phyloP scores from a whole-genome alignment of 192 early-diverging fungal genomes.

The Coemansia sp. region DNA sequence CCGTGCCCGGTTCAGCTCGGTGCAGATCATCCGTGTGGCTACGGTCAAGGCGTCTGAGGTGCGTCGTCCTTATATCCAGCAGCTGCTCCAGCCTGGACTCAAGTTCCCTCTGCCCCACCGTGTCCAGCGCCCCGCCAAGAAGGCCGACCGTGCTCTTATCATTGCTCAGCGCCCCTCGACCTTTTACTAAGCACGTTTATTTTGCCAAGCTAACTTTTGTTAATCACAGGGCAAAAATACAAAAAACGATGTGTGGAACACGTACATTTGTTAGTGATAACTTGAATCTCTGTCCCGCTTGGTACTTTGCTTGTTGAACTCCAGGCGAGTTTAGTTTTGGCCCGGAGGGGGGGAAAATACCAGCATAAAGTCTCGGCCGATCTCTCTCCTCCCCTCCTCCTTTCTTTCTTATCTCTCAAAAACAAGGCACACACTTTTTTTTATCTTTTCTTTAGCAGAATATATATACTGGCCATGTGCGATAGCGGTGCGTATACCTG shows the following conservation, averaged over 20 bases:
- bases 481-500: slow-evolving; percentile 6
- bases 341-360: no score
- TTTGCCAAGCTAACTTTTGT: background rate
- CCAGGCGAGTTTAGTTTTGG: no score
- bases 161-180: slow-evolving; percentile 93
- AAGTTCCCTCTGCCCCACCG: slow-evolving; percentile 99
- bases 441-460: background rate
- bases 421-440: no score
- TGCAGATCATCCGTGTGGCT: slow-evolving; percentile 99
- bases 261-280: no score
- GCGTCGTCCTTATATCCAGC: slow-evolving; percentile 97
- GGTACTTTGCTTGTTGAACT: no score
- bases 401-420: no score
- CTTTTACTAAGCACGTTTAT: slow-evolving; percentile 60
- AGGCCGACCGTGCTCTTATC: slow-evolving; percentile 83
- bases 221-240: background rate
- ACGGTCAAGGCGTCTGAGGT: slow-evolving; percentile 88
- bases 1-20: slow-evolving; percentile 95
- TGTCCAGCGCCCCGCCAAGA: slow-evolving; percentile 79
- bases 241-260: no score
- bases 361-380: no score
- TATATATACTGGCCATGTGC: background rate
- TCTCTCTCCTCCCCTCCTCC: no score
- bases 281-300: no score
- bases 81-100: slow-evolving; percentile 87